These are phyloP conservation scores for Lactuca sativa DNA, from an alignment of 129 eudicot species.

Conservation along the genomic window DNA sequence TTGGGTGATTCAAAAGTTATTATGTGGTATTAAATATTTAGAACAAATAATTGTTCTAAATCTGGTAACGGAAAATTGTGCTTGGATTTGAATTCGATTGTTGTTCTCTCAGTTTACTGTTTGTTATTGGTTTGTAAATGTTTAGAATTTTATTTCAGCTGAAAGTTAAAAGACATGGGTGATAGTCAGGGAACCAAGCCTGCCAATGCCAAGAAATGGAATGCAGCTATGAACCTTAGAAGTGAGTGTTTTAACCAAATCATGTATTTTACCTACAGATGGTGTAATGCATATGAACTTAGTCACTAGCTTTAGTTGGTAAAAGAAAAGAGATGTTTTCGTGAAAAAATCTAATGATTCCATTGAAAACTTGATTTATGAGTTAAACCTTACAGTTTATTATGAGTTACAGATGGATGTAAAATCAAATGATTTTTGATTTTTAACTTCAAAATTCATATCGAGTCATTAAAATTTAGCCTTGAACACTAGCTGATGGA, in stretches of 20 bases:
- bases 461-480: neutral
- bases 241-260: neutral
- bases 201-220: constrained; percentile 1
- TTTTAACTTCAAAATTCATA: neutral
- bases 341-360: neutral
- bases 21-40: no score
- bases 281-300: neutral
- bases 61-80: no score
- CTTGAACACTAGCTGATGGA: no score
- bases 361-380: no score
- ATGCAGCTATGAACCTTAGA: neutral
- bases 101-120: neutral
- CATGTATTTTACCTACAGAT: neutral
- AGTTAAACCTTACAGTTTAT: no score
- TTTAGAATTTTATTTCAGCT: neutral
- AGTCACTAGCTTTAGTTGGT: neutral
- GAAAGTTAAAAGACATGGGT: constrained; percentile 17
- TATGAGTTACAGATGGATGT: neutral
- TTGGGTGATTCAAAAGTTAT: no score
- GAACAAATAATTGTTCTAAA: no score
- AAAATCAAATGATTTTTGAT: neutral
- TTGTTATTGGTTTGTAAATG: neutral
- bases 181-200: constrained; percentile 14
- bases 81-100: neutral
- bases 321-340: neutral